Evolutionary conservation across 225 moss, liverwort and hornwort genomes (phyloP).

Genomic region (Rhytidiadelphus loreus): DNA sequence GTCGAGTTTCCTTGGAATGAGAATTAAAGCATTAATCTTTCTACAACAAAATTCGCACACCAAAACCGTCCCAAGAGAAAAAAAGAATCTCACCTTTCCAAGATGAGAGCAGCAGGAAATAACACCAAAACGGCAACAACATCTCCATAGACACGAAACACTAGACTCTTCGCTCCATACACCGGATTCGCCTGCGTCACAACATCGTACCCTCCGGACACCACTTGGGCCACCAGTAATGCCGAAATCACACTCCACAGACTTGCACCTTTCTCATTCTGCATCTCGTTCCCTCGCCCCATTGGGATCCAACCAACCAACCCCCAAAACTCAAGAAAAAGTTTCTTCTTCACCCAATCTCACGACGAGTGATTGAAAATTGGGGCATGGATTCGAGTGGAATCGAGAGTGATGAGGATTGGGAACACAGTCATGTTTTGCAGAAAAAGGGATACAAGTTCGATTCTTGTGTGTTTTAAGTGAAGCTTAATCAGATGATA

Average conservation of each 20-base stretch:
- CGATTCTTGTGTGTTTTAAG: background rate
- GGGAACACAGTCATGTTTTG: background rate
- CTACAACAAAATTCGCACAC: background rate
- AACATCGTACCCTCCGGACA: slow-evolving; percentile 51
- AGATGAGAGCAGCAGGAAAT: slow-evolving; percentile 52
- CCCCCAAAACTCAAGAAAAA: background rate
- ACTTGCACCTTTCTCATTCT: background rate
- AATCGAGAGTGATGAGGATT: background rate
- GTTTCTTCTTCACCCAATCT: background rate
- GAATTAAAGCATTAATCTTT: background rate
- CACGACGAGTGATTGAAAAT: background rate
- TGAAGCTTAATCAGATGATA: too few species aligned
- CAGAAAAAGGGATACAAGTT: too few species aligned
- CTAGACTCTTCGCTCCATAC: slow-evolving; percentile 39
- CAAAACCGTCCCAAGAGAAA: background rate
- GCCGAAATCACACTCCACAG: slow-evolving; percentile 50
- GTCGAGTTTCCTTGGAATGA: background rate
- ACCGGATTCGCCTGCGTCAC: slow-evolving; percentile 35
- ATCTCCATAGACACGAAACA: slow-evolving; percentile 60
- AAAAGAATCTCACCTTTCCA: slow-evolving; percentile 40
- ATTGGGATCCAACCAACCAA: background rate
- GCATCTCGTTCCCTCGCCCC: background rate
- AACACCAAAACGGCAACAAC: slow-evolving; percentile 51
- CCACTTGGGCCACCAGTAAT: slow-evolving; percentile 44
- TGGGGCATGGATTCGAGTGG: background rate